Base-by-base conservation (phyloP, 306 rosid species). In the Senna tora region DNA sequence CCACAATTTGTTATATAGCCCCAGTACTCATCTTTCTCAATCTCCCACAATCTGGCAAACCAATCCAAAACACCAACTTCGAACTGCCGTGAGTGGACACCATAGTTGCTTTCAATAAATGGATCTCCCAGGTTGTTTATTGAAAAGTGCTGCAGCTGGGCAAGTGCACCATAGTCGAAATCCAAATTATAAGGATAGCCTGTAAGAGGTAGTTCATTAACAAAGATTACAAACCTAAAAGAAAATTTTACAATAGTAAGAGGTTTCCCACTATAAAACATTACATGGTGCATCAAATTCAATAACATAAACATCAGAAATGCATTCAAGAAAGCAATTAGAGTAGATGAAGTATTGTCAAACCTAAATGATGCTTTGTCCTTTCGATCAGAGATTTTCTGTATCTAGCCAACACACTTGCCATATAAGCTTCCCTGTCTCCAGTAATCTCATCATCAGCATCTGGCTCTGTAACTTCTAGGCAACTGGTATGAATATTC, bases 1-100 rank as follows among this genome's bases (percentile, higher is more conserved):
- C 99, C 99, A 47, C 99, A 91, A 82, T 95, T 92, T 22, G 99
- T 92, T 51, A 95, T 92, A 83, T 95, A 95, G n/a, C 99, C 99
- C 99, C 99, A 95, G 73, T 95, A 95, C 71, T 95, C 96, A 33
- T 71, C 71, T 80, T 89, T 95, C 79, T 92, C 97, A 15, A 95
- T 71, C 77, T 95, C 99, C 99, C 99, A 95, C 13, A 95, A 73
- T 5, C 89, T 83, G 73, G 99, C 96, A 87, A 95, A 95, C 99
- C 99, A 95, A 75, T 95, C 99, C 69, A 95, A 84, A 58, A 95
- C 97, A 45, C 97, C 99, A n/a, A 95, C 93, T 79, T 95, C 87
- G 41, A 61, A 61, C 30, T 61, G 67, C 67, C 67, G 67, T 17
- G 67, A 61, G 49, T 61, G 67, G 49, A 61, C 67, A 6, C 67